Evolutionary conservation across 805 yeast species (phyloP).

Genomic region (Starmerella apis): DNA sequence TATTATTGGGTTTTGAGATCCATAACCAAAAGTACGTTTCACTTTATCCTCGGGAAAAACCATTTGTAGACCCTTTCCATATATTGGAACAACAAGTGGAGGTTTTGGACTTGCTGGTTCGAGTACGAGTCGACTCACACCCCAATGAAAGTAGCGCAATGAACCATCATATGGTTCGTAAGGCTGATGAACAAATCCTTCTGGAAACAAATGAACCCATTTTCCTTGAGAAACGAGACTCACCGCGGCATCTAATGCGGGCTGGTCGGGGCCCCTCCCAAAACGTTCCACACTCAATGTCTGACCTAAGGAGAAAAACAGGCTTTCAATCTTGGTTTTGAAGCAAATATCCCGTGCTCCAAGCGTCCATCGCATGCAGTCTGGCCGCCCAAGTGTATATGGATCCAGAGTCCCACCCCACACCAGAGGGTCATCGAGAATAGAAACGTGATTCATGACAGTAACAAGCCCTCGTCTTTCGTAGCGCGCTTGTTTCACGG

Average conservation of each 20-base stretch:
- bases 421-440: constrained; percentile 74
- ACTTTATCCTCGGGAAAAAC: constrained; percentile 65
- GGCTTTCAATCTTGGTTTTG: constrained; percentile 26
- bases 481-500: constrained; percentile 47
- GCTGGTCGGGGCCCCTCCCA: constrained; percentile 90
- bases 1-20: constrained; percentile 55
- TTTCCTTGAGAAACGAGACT: constrained; percentile 40
- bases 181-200: constrained; percentile 78
- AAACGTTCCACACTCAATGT: constrained; percentile 78
- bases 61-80: constrained; percentile 74
- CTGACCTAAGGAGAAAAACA: constrained; percentile 77
- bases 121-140: constrained; percentile 69
- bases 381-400: constrained; percentile 47
- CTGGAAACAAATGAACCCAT: constrained; percentile 94
- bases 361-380: constrained; percentile 79
- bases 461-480: constrained; percentile 74
- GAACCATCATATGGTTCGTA: constrained; percentile 71
- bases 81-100: constrained; percentile 82
- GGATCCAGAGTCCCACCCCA: constrained; percentile 80
- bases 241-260: constrained; percentile 76
- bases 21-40: constrained; percentile 47
- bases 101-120: constrained; percentile 57
- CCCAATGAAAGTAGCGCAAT: constrained; percentile 95
- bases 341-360: constrained; percentile 92
- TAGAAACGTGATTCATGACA: constrained; percentile 70